These are phyloP conservation scores for Saturnispora saitoi DNA, from an alignment of 805 yeast species.

Conservation along the genomic window DNA sequence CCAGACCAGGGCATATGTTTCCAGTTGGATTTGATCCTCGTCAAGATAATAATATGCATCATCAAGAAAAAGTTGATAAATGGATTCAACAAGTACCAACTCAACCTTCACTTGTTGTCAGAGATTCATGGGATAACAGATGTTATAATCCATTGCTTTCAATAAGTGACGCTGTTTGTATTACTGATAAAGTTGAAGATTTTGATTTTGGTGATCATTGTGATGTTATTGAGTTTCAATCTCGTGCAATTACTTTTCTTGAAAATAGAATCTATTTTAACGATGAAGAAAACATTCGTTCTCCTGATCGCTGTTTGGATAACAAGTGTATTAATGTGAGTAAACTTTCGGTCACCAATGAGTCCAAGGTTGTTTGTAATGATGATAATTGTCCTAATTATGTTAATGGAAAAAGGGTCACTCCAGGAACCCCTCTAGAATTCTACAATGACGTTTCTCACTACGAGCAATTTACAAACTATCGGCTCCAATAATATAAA, in stretches of 20 bases:
- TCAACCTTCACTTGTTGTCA: constrained; percentile 19
- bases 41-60: constrained; percentile 52
- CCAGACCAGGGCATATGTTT: constrained; percentile 18
- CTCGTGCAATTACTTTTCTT: constrained; percentile 41
- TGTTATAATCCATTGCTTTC: constrained; percentile 43
- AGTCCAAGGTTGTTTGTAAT: background rate
- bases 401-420: background rate
- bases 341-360: background rate
- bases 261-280: constrained; percentile 33
- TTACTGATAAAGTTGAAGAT: constrained; percentile 13
- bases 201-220: constrained; percentile 27
- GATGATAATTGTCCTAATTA: background rate
- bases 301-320: background rate
- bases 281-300: constrained; percentile 16
- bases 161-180: constrained; percentile 18
- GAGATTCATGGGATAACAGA: constrained; percentile 29
- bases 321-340: background rate
- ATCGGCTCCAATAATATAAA: background rate
- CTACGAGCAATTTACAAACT: constrained; percentile 4
- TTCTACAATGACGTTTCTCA: background rate
- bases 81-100: constrained; percentile 60
- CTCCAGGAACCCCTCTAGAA: background rate
- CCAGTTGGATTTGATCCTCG: constrained; percentile 55
- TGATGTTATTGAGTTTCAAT: constrained; percentile 46
- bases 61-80: constrained; percentile 50